Evolutionary conservation across 305 asterid species (phyloP).

Genomic region (Lippia alba): DNA sequence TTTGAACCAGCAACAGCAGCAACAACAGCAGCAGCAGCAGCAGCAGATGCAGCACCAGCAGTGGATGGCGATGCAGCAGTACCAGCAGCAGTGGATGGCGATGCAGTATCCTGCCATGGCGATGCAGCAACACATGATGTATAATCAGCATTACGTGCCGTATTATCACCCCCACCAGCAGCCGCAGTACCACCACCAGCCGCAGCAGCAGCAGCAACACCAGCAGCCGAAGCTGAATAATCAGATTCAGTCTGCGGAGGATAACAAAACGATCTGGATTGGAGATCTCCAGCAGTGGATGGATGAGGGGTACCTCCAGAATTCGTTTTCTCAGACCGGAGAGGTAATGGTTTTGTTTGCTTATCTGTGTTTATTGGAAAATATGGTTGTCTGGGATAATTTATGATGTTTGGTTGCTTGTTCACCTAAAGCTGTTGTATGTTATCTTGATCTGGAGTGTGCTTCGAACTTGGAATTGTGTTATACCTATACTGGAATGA

Average conservation of each 20-base stretch:
- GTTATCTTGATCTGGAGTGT: background rate
- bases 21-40: constrained; percentile 57
- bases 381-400: background rate
- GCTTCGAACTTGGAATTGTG: background rate
- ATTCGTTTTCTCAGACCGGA: constrained; percentile 75
- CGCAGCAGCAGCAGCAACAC: constrained; percentile 38
- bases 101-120: constrained; percentile 83
- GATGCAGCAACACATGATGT: constrained; percentile 87
- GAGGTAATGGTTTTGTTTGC: constrained; percentile 58
- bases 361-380: too few species aligned
- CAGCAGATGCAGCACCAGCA: constrained; percentile 76
- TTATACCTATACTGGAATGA: constrained; percentile 23
- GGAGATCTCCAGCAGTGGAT: constrained; percentile 99
- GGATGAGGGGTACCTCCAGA: constrained; percentile 84
- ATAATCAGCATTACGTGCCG: constrained; percentile 78
- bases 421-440: constrained; percentile 10
- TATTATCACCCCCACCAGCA: constrained; percentile 72
- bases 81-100: constrained; percentile 74
- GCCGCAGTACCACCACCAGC: constrained; percentile 51
- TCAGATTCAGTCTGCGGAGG: constrained; percentile 78
- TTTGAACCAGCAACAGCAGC: constrained; percentile 64
- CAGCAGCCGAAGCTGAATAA: constrained; percentile 48
- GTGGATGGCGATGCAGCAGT: constrained; percentile 78
- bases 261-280: constrained; percentile 95
- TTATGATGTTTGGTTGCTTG: constrained; percentile 26